phyloP scores from a whole-genome alignment of 176 grass and related monocot genomes.

The Elaeis guineensis region DNA sequence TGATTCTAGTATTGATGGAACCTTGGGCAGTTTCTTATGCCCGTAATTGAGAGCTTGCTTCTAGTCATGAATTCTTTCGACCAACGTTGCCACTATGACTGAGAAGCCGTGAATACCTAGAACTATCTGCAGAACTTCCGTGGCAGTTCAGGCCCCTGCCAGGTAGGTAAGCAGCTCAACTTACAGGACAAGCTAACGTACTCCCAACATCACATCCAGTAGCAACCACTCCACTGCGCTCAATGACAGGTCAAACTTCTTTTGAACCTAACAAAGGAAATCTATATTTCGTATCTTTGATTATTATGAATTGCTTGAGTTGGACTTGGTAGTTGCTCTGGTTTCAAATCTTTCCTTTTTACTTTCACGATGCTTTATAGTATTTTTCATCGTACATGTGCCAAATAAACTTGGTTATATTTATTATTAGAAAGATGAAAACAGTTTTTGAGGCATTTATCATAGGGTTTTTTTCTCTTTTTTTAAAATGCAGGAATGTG shows the following conservation, averaged over 20 bases:
- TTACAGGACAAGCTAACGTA: constrained; percentile 38
- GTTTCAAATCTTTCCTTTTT: no score
- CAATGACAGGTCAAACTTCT: constrained; percentile 36
- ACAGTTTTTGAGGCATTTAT: no score
- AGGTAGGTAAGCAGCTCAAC: constrained; percentile 34
- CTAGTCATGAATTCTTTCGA: constrained; percentile 36
- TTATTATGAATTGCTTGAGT: no score
- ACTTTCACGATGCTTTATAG: no score
- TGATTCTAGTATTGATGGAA: constrained; percentile 34
- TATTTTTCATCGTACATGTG: no score
- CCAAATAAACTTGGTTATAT: no score
- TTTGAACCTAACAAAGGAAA: constrained; percentile 8
- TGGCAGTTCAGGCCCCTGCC: constrained; percentile 47
- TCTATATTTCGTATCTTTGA: background rate
- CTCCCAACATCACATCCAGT: constrained; percentile 2
- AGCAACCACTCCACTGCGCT: constrained; percentile 18
- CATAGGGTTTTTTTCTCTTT: no score
- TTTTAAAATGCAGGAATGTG: no score
- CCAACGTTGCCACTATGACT: constrained; percentile 16
- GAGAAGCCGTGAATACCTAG: constrained; percentile 33
- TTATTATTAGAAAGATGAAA: no score
- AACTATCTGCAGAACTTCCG: constrained; percentile 38
- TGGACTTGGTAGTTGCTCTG: no score
- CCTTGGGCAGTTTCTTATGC: constrained; percentile 43
- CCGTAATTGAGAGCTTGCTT: background rate